phyloP scores from a whole-genome alignment of 352 stramenopile genomes.

The Pythium aquatile region DNA sequence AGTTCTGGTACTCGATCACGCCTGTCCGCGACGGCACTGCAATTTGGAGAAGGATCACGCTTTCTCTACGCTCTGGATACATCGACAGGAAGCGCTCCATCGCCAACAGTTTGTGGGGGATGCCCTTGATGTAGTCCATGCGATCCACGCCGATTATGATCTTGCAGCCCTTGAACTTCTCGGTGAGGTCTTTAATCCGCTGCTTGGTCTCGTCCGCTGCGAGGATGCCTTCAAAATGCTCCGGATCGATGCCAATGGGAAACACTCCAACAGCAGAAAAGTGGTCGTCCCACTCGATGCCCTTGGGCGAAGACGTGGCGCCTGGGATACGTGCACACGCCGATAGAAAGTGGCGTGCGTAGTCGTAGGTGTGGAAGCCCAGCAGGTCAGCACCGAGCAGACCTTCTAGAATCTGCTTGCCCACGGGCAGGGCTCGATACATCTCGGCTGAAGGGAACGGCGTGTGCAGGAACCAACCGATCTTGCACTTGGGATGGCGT shows the following conservation, averaged over 20 bases:
- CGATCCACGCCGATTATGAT: slow-evolving; percentile 85
- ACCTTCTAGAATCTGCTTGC: slow-evolving; percentile 73
- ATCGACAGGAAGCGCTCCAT: slow-evolving; percentile 84
- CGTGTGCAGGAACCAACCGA: slow-evolving; percentile 89
- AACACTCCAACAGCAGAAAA: slow-evolving; percentile 83
- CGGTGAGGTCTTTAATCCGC: slow-evolving; percentile 55
- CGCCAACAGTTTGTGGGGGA: slow-evolving; percentile 81
- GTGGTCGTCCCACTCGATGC: slow-evolving; percentile 76
- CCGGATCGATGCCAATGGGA: slow-evolving; percentile 83
- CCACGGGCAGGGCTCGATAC: slow-evolving; percentile 82
- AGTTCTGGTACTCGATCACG: slow-evolving; percentile 82
- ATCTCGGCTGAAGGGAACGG: slow-evolving; percentile 86
- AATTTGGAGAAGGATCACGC: slow-evolving; percentile 94
- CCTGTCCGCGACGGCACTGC: slow-evolving; percentile 87
- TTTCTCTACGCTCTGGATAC: slow-evolving; percentile 87
- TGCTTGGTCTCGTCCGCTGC: slow-evolving; percentile 46
- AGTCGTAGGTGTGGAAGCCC: slow-evolving; percentile 88
- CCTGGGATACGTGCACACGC: slow-evolving; percentile 73
- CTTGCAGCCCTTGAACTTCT: slow-evolving; percentile 71
- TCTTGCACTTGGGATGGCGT: slow-evolving; percentile 66
- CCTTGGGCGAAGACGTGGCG: slow-evolving; percentile 72
- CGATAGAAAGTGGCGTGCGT: slow-evolving; percentile 82
- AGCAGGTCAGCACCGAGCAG: slow-evolving; percentile 79
- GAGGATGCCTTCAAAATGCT: slow-evolving; percentile 75
- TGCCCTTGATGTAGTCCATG: slow-evolving; percentile 89